Conservation (phyloP, 352 stramenopile species). For the Phytophthora pseudosyringae region DNA sequence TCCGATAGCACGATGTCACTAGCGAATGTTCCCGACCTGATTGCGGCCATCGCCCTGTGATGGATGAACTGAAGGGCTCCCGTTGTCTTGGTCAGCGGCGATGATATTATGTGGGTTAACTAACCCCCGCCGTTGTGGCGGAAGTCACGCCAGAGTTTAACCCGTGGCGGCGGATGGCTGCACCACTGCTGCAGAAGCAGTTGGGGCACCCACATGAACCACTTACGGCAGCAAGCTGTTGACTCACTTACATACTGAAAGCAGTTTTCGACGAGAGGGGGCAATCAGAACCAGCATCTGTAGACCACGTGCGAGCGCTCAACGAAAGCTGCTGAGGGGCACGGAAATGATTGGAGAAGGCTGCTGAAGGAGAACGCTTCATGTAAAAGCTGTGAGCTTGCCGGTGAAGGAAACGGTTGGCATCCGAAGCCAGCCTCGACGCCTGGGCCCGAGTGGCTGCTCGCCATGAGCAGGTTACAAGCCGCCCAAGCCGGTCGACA, state of each 20-base stretch:
- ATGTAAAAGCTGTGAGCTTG: slow-evolving; percentile 24
- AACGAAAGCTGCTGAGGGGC: slow-evolving; percentile 17
- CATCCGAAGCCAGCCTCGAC: slow-evolving; percentile 1
- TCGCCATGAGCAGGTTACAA: not conserved
- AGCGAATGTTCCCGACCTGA: slow-evolving; percentile 6
- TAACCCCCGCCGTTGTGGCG: slow-evolving; percentile 10
- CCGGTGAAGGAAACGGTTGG: slow-evolving; percentile 1
- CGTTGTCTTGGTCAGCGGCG: slow-evolving; percentile 8
- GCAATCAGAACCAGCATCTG: slow-evolving; percentile 23
- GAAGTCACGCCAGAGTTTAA: slow-evolving; percentile 13
- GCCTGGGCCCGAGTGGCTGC: not conserved
- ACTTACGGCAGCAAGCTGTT: not conserved
- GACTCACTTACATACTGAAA: slow-evolving; percentile 8
- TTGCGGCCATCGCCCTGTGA: not conserved
- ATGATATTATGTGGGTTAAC: not conserved
- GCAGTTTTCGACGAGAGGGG: slow-evolving; percentile 11
- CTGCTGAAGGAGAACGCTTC: slow-evolving; percentile 20
- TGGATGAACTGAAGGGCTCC: slow-evolving; percentile 1
- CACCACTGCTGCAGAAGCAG: slow-evolving; percentile 21
- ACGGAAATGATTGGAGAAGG: slow-evolving; percentile 12
- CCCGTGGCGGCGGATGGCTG: slow-evolving; percentile 1
- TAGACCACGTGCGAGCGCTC: slow-evolving; percentile 22
- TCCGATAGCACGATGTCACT: slow-evolving; percentile 4
- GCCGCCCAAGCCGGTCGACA: not conserved
- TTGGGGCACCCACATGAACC: slow-evolving; percentile 14